Conservation (phyloP, 2,329 filamentous ascomycete genomes). For the Erysiphe pulchra region DNA sequence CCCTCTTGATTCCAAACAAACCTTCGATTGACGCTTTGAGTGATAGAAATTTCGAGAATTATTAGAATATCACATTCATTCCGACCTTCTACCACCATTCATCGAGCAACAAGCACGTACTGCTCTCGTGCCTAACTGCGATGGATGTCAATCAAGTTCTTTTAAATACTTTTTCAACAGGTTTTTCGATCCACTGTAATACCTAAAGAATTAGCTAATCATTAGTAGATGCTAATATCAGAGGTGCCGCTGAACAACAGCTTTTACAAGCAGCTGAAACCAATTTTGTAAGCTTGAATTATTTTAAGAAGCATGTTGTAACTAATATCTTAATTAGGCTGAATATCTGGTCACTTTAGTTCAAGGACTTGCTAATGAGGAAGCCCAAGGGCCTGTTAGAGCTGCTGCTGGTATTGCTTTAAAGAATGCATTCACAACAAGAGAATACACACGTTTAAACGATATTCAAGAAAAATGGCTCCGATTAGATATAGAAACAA, state of each 20-base stretch:
- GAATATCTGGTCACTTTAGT: conserved; percentile 83
- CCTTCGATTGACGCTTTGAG: too few relatives aligned
- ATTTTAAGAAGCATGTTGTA: conserved; percentile 5
- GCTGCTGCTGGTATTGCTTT: conserved; percentile 85
- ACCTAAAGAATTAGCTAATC: conserved; percentile 12
- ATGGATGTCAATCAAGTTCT: conserved; percentile 98
- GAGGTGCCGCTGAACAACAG: conserved; percentile 82
- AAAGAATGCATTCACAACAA: conserved; percentile 93
- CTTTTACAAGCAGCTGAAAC: conserved; percentile 75
- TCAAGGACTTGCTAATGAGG: conserved; percentile 80
- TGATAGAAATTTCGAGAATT: too few relatives aligned
- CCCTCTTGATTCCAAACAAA: too few relatives aligned
- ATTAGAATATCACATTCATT: too few relatives aligned
- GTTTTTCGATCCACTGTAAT: conserved; percentile 25
- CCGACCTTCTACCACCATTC: too few relatives aligned
- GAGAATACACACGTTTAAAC: conserved; percentile 66
- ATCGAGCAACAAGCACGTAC: too few relatives aligned
- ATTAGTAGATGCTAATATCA: conserved; percentile 55
- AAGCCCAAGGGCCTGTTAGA: conserved; percentile 59
- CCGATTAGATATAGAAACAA: conserved; percentile 56
- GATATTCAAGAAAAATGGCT: conserved; percentile 90
- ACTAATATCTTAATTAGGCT: conserved; percentile 28
- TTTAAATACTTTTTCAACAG: conserved; percentile 83
- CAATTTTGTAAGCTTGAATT: conserved; percentile 55
- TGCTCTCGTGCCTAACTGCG: conserved; percentile 18